Base-by-base conservation (phyloP, 306 rosid species). In the Castanopsis chinensis region DNA sequence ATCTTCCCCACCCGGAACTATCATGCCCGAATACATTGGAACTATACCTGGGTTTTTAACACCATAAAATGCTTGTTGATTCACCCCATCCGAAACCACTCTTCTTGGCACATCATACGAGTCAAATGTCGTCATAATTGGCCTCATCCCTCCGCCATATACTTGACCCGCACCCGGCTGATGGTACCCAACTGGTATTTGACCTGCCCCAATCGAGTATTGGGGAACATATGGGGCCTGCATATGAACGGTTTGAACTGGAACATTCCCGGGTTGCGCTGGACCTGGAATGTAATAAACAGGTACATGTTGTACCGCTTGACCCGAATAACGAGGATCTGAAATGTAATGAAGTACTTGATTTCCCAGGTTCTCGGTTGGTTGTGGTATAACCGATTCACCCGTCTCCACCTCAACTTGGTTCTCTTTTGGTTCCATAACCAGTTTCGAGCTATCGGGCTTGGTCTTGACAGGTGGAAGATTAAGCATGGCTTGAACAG, bases 381-480 rank as follows among this genome's bases (percentile, higher is more conserved):
- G 83, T 30, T 80, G 89, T 9, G 75, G 35, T n/a, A 32, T 35
- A 27, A 82, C 45, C 37, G 70, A 83, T 27, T 78, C 85, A 52
- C 54, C 79, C 25, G 75, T 37, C 79, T 83, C 94, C 2, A 70
- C 79, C 19, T 85, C 78, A 2, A 52, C 9, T 60, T 79, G 85
- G 69, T 69, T 81, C 27, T 80, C 86, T 69, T 80, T 85, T 5
- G 79, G 6, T n/a, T 88, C 89, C 3, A 37, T 4, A 0, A 82
- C 86, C 4, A 89, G 84, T 30, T 64, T 74, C 21, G 83, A 82
- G 63, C 77, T 81, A 4, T 81, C 90, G 17, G 72, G 87, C 70
- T 90, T 89, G 54, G 95, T 95, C 83, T 89, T 92, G 11, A 95
- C 97, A 1, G 92, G 98, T 5, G 92, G 97, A 57, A 93, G 98